Evolutionary conservation across 805 yeast species (phyloP), one percentile per base, ranked within the genome.

Genomic region (Metschnikowia drakensbergensis): DNA sequence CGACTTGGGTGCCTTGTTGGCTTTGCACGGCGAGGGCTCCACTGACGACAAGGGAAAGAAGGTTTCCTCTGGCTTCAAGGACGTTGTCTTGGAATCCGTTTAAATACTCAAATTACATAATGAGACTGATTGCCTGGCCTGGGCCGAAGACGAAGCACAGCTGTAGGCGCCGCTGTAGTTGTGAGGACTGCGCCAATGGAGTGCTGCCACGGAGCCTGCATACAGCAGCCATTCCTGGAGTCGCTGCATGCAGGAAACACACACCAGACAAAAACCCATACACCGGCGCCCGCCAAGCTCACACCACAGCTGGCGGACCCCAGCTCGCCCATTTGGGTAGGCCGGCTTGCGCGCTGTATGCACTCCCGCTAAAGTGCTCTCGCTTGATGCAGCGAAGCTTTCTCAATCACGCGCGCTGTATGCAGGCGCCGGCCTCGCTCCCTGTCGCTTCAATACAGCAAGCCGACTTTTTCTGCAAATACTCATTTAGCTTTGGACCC

Each of bases 61-160:
- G 87, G 91, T 91, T 79, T 94, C 92, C 69, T 75, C 86, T 65
- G 96, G 95, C 76, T 92, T 90, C 96, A 91, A 92, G 83, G 99
- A 92, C 77, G 97, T 88, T 75, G 89, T 94, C 74, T 89, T 94
- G 78, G 98, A 92, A 84, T 73, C 92, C 72, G 98, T 92, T 73
- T 92, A 89, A 65, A 50, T 44, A 40, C 43, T 40, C 43, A 40
- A 30, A 17, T 17, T 27, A 40, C 17, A 30, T 39, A 39, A 39
- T 39, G 43, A 39, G 43, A 39, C 39, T 37, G 39, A 25, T 37
- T 25, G 8, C 10, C 10, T 25, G 11, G 13, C 17, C 17, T 17
- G 17, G 17, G 17, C 17, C 17, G 17, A 17, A 17, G 17, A 17
- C 17, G 17, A 2, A 17, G 17, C 17, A 17, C 2, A 17, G 17